Base-by-base conservation (phyloP, 164 flowering plant genomes). In the Macadamia tetraphylla region DNA sequence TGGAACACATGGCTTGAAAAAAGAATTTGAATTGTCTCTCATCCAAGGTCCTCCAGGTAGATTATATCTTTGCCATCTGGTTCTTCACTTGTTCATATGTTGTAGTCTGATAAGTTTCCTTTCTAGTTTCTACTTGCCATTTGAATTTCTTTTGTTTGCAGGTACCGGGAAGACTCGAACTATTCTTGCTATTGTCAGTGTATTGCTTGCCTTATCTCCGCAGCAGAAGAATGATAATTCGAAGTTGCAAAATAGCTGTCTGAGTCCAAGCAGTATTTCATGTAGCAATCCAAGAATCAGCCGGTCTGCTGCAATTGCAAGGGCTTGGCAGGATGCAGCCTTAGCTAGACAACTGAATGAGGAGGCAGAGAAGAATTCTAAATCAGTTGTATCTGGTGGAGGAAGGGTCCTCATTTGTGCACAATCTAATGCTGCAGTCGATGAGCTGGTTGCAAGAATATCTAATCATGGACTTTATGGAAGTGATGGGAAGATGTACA, bases 11-110 rank as follows among this genome's bases (percentile, higher is more conserved):
- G 82, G 65, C 70, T 69, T 67, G 32, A 80, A 72, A 48, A 82
- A 76, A 70, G 79, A 80, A 29, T 79, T 79, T 77, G 87, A 83
- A 30, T 72, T 91, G 70, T 88, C 96, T 42, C 97, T 94, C 68
- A 80, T 94, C 68, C 99, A 95, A 85, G 99, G 99, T 70, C 99
- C 99, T 64, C 99, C 99, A 85, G 99, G 99, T 92, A 67, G 62
- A 12, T 52, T 12, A 42, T 59, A 42, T 52, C 55, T 57, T 49
- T 51, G 17, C 32, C 3, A 13, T 49, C 58, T 60, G 40, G 3
- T 35, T 23, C 0, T 23, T 23, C 23, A 23, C 23, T 62, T 67
- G 3, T 32, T 6, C 6, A 29, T 31, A 51, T 67, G 51, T 67
- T 46, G 18, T 15, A 6, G 11, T 56, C 57, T 29, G 43, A 43